Base-by-base conservation (phyloP, 345 rosid species). In the Rhizophora mangle region DNA sequence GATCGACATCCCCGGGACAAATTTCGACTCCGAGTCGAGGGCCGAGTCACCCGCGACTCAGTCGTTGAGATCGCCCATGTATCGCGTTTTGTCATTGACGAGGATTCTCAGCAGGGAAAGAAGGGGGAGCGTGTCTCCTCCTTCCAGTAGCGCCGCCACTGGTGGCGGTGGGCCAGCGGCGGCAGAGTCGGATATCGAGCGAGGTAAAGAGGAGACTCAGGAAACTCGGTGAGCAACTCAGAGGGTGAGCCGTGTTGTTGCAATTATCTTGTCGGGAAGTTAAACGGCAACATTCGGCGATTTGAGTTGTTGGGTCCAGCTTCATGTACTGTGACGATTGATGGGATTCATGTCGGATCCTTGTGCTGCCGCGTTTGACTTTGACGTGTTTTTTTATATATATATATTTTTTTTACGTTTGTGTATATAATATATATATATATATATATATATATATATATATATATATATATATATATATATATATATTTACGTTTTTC, bases 51-150 rank as follows among this genome's bases (percentile, higher is more conserved):
- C 79, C 1, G 72, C 82, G 72, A 82, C 62, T 79, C 83, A 76
- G 19, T 22, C 36, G 60, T 87, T 71, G 19, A 77, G 81, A 58
- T 89, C 94, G 37, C 91, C 91, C 8, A 76, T 84, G 83, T 75
- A 80, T 70, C 83, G 87, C n/a, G 83, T 87, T 85, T 27, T 87
- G 59, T 87, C 96, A 9, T 83, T 89, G 20, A 85, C 62, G 69
- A 76, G 90, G 74, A 84, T 89, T 52, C 13, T 89, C 26, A 85
- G 85, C 30, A 71, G 88, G 73, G 88, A 89, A 0, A 63, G 79
- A n/a, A 80, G 84, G 79, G 79, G 63, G 18, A 76, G 52, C 16
- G 47, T 68, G n/a, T 80, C 83, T n/a, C 75, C 87, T 7, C 29
- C 71, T 0, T 30, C 71, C 54, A 83, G 72, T 21, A 78, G 43